A percentile compares a stretch with the other conserved stretches of the same genome.
Evolutionary conservation across 2,329 filamentous ascomycete genomes (phyloP).

Genomic region (Verticillium alfalfae): DNA sequence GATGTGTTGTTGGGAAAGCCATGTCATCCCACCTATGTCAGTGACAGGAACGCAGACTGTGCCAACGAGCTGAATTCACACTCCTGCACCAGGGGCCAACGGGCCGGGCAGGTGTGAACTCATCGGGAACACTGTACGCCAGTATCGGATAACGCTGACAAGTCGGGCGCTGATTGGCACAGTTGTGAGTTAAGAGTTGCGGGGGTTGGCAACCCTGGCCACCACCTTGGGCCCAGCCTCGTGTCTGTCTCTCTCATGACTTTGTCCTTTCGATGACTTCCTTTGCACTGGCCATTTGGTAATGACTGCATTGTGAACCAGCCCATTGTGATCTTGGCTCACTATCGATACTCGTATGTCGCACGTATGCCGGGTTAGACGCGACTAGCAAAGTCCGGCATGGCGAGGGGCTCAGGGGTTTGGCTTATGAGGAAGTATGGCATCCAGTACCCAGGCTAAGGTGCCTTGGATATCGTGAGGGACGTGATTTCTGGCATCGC

Average conservation of each 20-base stretch:
- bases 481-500: background rate
- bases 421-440: background rate
- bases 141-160: background rate
- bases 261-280: background rate
- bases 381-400: background rate
- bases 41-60: too few species aligned
- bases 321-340: background rate
- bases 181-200: background rate
- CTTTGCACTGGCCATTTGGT: background rate
- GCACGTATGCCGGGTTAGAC: background rate
- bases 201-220: background rate
- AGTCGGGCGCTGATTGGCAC: background rate
- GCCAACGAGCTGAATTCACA: background rate
- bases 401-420: background rate
- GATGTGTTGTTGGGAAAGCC: too few species aligned
- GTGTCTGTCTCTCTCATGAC: background rate
- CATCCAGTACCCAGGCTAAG: background rate
- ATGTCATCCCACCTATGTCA: too few species aligned
- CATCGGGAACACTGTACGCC: background rate
- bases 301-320: background rate
- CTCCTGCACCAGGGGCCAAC: background rate
- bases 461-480: too few species aligned
- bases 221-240: background rate
- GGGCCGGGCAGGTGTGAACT: background rate
- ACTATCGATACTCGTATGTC: background rate